Conservation (phyloP, 192 early-diverging fungal species). For the Coemansia sp. region DNA sequence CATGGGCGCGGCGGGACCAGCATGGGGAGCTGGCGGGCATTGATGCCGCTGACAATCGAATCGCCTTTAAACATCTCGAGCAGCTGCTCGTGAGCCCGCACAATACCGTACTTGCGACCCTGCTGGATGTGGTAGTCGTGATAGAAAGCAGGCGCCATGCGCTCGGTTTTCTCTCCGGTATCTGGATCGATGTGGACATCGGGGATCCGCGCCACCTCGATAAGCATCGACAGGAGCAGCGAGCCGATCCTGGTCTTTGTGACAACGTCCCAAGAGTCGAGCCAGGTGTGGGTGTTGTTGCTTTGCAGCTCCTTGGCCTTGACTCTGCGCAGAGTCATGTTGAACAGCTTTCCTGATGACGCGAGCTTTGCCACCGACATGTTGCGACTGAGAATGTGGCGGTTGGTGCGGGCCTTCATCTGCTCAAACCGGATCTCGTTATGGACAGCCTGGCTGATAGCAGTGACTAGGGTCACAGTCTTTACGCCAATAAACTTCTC, state of each 20-base stretch:
- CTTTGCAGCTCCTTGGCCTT: constrained; percentile 57
- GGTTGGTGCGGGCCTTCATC: constrained; percentile 65
- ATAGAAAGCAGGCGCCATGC: constrained; percentile 73
- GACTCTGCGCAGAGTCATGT: constrained; percentile 71
- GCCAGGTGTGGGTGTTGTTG: constrained; percentile 56
- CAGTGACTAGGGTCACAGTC: constrained; percentile 42
- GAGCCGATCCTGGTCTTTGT: constrained; percentile 59
- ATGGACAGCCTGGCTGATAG: constrained; percentile 75
- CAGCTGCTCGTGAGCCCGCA: constrained; percentile 64
- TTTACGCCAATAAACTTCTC: constrained; percentile 57
- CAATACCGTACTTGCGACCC: constrained; percentile 69
- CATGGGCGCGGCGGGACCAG: constrained; percentile 87
- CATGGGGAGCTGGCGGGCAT: constrained; percentile 88
- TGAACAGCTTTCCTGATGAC: constrained; percentile 73
- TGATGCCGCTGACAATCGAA: constrained; percentile 56
- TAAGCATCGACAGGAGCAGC: constrained; percentile 57
- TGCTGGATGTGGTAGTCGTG: constrained; percentile 61
- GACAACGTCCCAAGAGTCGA: constrained; percentile 63
- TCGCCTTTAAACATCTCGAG: constrained; percentile 64
- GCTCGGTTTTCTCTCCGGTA: constrained; percentile 53
- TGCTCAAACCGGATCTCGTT: constrained; percentile 77
- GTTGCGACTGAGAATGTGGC: constrained; percentile 51
- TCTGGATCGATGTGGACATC: constrained; percentile 57
- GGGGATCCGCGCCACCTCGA: constrained; percentile 69
- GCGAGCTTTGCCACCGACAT: constrained; percentile 66